These are phyloP conservation scores for Erodium maritimum DNA, from an alignment of 345 rosid genomes.

Conservation along the genomic window DNA sequence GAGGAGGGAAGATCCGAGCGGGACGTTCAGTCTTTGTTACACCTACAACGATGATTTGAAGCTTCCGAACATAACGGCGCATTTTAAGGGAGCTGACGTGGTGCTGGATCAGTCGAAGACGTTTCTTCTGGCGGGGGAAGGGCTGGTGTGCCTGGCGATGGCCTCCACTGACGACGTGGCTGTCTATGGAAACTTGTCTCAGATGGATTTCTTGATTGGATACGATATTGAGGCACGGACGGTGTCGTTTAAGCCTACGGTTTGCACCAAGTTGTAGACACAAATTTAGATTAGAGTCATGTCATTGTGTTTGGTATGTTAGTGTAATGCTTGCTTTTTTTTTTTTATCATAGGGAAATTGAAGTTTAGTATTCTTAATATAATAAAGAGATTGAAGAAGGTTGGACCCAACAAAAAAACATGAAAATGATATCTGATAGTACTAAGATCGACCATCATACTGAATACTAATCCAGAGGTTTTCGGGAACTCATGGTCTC, in stretches of 20 bases:
- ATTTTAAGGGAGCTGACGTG: conserved; percentile 38
- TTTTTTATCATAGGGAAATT: too few relatives aligned
- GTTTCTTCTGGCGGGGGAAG: conserved; percentile 13
- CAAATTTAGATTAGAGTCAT: too few relatives aligned
- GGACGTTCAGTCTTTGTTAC: conserved; percentile 10
- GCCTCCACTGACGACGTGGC: conserved; percentile 15
- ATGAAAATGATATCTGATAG: too few relatives aligned
- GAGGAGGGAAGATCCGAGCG: conserved; percentile 19
- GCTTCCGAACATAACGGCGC: conserved; percentile 39
- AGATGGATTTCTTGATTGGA: conserved; percentile 27
- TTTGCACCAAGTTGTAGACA: conserved; percentile 20
- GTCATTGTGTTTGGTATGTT: background rate
- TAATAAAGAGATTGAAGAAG: too few relatives aligned
- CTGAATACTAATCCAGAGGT: too few relatives aligned
- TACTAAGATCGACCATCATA: too few relatives aligned
- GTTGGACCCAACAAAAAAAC: too few relatives aligned
- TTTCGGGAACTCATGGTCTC: too few relatives aligned
- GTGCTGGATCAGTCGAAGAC: conserved; percentile 29
- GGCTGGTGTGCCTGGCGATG: conserved; percentile 26
- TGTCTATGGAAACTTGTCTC: conserved; percentile 32
- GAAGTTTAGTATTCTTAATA: too few relatives aligned
- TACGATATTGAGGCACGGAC: conserved; percentile 27
- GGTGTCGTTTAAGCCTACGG: conserved; percentile 33
- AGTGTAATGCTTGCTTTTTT: too few relatives aligned
- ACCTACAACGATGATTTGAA: conserved; percentile 15